Conservation (phyloP, 345 rosid species). For the Arabis hirsuta region DNA sequence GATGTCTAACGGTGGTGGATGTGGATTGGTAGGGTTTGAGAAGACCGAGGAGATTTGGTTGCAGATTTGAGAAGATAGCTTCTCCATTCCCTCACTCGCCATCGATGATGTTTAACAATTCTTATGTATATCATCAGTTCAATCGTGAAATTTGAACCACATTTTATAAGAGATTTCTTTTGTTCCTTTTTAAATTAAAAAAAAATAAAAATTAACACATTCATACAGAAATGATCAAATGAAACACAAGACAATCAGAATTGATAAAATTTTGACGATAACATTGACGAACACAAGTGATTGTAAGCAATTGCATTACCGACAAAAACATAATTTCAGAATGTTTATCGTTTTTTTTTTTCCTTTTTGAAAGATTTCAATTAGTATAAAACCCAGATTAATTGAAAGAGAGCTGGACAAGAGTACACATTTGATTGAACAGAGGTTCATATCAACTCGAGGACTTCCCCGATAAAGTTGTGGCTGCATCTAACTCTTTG, state of each 20-base stretch:
- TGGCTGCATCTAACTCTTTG: slow-evolving; percentile 46
- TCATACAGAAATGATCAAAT: background rate
- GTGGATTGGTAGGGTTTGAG: slow-evolving; percentile 50
- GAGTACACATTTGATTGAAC: slow-evolving; percentile 26
- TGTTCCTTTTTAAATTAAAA: background rate
- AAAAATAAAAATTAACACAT: background rate
- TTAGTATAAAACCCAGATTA: slow-evolving; percentile 4
- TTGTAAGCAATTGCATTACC: slow-evolving; percentile 1
- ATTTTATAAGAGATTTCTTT: background rate
- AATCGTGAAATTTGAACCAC: slow-evolving; percentile 19
- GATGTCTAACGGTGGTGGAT: slow-evolving; percentile 59
- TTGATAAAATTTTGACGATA: background rate
- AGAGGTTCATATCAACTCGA: slow-evolving; percentile 23
- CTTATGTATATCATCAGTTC: background rate
- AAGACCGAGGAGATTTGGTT: slow-evolving; percentile 66
- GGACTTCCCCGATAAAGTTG: slow-evolving; percentile 38
- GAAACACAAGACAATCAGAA: slow-evolving; percentile 2
- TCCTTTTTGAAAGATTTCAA: background rate
- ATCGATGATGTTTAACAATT: slow-evolving; percentile 4
- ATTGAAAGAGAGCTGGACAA: slow-evolving; percentile 18
- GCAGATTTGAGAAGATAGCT: slow-evolving; percentile 66
- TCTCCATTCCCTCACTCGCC: slow-evolving; percentile 40
- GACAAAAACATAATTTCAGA: slow-evolving; percentile 28
- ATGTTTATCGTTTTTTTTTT: background rate
- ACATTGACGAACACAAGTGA: slow-evolving; percentile 10